These are phyloP conservation scores for Zygosaccharomyces siamensis DNA, from an alignment of 805 yeast species.

Conservation along the genomic window DNA sequence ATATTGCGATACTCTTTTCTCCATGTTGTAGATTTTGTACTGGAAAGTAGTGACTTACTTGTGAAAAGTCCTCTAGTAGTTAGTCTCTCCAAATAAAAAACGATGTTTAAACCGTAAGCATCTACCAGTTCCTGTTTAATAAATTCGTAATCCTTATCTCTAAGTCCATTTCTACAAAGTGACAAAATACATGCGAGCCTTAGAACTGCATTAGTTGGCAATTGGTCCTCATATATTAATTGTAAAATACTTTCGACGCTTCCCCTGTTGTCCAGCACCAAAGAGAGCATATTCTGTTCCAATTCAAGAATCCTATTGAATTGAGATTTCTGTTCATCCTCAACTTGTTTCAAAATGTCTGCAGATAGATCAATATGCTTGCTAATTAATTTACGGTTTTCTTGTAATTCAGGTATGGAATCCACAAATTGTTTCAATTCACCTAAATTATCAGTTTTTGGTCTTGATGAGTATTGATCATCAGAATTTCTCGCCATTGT, in stretches of 20 bases:
- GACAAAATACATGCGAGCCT: slow-evolving; percentile 55
- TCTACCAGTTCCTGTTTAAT: slow-evolving; percentile 54
- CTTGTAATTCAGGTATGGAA: slow-evolving; percentile 60
- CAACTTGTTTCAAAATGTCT: slow-evolving; percentile 46
- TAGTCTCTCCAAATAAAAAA: slow-evolving; percentile 26
- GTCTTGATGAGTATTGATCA: slow-evolving; percentile 56
- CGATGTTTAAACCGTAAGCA: slow-evolving; percentile 53
- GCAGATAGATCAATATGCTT: slow-evolving; percentile 76
- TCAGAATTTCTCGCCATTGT: slow-evolving; percentile 66
- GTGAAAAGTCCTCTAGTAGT: slow-evolving; percentile 21
- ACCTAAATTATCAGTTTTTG: slow-evolving; percentile 50
- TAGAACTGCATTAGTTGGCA: slow-evolving; percentile 42
- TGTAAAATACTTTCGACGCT: slow-evolving; percentile 40
- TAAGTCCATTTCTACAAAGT: slow-evolving; percentile 62
- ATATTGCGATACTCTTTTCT: slow-evolving; percentile 24
- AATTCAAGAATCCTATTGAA: slow-evolving; percentile 50
- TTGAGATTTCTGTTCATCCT: slow-evolving; percentile 22
- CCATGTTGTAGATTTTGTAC: slow-evolving; percentile 7
- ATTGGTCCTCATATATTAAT: slow-evolving; percentile 44
- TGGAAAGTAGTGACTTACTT: slow-evolving; percentile 13
- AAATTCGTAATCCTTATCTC: slow-evolving; percentile 53
- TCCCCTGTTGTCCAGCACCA: slow-evolving; percentile 41
- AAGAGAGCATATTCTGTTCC: slow-evolving; percentile 66
- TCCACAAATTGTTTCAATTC: slow-evolving; percentile 71
- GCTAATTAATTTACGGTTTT: slow-evolving; percentile 61